A percentile compares a stretch with the other conserved stretches of the same genome.
Evolutionary conservation across 345 rosid genomes (phyloP).

Genomic region (Murraya koenigii): DNA sequence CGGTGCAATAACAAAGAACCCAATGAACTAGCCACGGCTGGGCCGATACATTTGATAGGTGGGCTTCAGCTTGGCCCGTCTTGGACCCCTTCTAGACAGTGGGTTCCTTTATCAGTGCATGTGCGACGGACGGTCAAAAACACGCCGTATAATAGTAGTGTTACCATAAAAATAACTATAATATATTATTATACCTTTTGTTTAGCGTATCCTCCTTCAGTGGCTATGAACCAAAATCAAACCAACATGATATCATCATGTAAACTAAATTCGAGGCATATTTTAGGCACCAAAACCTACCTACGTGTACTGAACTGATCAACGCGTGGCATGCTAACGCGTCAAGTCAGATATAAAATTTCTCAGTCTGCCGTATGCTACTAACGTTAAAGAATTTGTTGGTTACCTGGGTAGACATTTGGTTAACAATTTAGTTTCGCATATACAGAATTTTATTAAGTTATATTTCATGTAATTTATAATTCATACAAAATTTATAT

Average conservation of each 20-base stretch:
- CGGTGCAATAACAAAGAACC: not conserved
- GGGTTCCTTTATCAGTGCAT: too few relatives aligned
- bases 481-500: too few relatives aligned
- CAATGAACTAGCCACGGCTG: conserved; percentile 3
- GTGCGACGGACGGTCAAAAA: too few relatives aligned
- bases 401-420: not conserved
- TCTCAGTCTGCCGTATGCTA: too few relatives aligned
- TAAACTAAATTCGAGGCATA: not conserved
- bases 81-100: not conserved
- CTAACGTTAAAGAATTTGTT: too few relatives aligned
- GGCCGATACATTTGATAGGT: conserved; percentile 1
- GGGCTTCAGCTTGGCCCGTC: not conserved
- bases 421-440: not conserved
- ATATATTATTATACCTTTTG: not conserved
- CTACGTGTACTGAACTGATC: too few relatives aligned
- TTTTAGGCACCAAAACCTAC: not conserved
- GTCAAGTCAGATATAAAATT: too few relatives aligned
- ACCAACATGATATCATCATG: not conserved
- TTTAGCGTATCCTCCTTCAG: not conserved
- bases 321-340: too few relatives aligned
- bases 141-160: too few relatives aligned
- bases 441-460: too few relatives aligned
- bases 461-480: too few relatives aligned
- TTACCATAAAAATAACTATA: not conserved
- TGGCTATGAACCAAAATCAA: not conserved